Base-by-base conservation (phyloP, 768 basidiomycete genomes). In the Panaeolus cyanescens region DNA sequence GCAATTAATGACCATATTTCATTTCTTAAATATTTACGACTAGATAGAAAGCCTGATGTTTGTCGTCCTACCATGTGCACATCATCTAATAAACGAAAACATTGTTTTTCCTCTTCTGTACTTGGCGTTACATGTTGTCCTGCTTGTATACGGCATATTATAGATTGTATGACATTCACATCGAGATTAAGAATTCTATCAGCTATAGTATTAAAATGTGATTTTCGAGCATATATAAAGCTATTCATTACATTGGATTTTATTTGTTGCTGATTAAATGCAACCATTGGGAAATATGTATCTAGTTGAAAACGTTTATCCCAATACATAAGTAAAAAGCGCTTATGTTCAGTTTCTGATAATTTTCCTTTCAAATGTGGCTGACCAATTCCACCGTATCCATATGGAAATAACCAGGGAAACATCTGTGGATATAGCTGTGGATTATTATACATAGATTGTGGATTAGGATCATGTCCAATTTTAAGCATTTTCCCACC, bases 231-330 rank as follows among this genome's bases (percentile, higher is more conserved):
- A 1, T 68, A 17, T 5, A 71, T n/a, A 45, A 63, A 75, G 12
- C 72, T 68, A 4, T 63, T 68, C 4, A 55, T 60, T 1, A 67
- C 50, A 9, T 60, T 63, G 2, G 34, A 15, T 53, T 70, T 71
- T 1, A 77, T 68, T 55, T 77, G 77, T 32, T 74, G 60, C 54
- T 77, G 73, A 40, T 72, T 78, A 58, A 77, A 77, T 0, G 68
- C 71, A n/a, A 78, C 57, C 9, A 77, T 68, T 0, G 71, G 62
- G 60, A 77, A 78, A 42, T 67, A 62, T 9, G 58, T 20, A 37
- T 78, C 75, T 1, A 32, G 60, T 56, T 77, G 77, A 62, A 79
- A 80, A 1, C 71, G 65, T 25, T 74, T 74, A 54, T 80, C 75
- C 59, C 71, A 63, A 57, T 78, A 78, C 71, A 74, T 68, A 1